A percentile compares a stretch with the other conserved stretches of the same genome.
These are phyloP conservation scores for Penicillium egyptiacum DNA, from an alignment of 495 filamentous ascomycete genomes.

Conservation along the genomic window DNA sequence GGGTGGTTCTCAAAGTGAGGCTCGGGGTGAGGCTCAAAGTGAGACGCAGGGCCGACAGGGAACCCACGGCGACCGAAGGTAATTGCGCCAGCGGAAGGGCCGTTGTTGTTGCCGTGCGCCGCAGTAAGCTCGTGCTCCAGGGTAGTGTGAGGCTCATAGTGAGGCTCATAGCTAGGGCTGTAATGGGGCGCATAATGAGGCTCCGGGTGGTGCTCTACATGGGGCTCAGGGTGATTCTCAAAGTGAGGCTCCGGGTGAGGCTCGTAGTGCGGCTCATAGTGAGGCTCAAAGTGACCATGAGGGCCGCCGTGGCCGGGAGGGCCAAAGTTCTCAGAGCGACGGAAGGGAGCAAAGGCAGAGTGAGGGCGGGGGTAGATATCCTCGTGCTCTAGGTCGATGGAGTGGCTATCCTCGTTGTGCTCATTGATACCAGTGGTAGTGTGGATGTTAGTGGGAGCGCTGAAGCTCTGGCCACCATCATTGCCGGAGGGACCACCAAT, in stretches of 20 bases:
- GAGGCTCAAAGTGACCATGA: neutral
- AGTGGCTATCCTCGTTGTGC: slow-evolving; percentile 28
- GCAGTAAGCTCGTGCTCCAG: neutral
- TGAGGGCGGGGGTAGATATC: slow-evolving; percentile 13
- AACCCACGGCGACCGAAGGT: neutral
- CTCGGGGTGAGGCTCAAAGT: neutral
- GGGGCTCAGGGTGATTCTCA: neutral
- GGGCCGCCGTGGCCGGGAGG: neutral
- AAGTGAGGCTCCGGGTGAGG: neutral
- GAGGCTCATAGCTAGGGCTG: neutral
- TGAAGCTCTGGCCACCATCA: slow-evolving; percentile 17
- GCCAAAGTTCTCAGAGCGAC: slow-evolving; percentile 3
- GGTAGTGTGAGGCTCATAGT: neutral
- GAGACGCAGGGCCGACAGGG: too few relatives aligned
- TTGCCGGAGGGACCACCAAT: slow-evolving; percentile 28
- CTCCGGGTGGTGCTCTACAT: neutral
- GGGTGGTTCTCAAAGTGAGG: neutral
- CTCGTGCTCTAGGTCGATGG: slow-evolving; percentile 19
- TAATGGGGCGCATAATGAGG: neutral
- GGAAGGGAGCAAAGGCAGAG: neutral
- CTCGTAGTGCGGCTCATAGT: neutral
- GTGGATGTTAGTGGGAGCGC: slow-evolving; percentile 8
- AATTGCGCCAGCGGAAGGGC: neutral
- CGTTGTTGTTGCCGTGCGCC: neutral
- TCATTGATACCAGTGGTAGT: slow-evolving; percentile 20